Conservation (phyloP, 2,329 filamentous ascomycete genomes). For the Rutstroemia sp. region DNA sequence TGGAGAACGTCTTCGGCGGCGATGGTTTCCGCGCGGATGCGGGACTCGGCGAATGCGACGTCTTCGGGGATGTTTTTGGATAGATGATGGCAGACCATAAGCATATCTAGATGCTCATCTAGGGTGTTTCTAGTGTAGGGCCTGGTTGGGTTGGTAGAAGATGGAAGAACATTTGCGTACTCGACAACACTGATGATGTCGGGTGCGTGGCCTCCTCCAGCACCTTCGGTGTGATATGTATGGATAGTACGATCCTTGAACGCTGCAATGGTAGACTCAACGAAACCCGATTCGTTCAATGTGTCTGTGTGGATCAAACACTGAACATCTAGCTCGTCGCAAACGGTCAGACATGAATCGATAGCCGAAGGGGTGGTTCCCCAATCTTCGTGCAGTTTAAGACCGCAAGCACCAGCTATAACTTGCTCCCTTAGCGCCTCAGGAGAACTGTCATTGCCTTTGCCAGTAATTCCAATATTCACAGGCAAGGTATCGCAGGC, state of each 20-base stretch:
- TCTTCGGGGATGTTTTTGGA: conserved; percentile 92
- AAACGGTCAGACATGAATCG: conserved; percentile 76
- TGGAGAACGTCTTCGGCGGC: conserved; percentile 94
- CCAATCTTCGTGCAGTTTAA: conserved; percentile 97
- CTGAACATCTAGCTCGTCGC: conserved; percentile 87
- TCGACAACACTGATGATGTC: conserved; percentile 95
- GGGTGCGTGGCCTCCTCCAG: conserved; percentile 87
- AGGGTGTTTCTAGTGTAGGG: conserved; percentile 89
- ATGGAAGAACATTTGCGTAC: conserved; percentile 79
- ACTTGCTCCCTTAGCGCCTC: conserved; percentile 71
- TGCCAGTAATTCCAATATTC: conserved; percentile 86
- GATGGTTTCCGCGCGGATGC: conserved; percentile 93
- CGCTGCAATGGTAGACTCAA: conserved; percentile 80
- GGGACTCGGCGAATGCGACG: conserved; percentile 87
- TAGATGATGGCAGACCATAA: conserved; percentile 96
- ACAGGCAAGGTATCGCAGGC: conserved; percentile 74
- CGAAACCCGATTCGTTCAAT: conserved; percentile 94
- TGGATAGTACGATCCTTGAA: conserved; percentile 86
- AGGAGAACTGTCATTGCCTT: conserved; percentile 78
- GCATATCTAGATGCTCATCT: conserved; percentile 95
- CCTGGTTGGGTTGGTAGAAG: conserved; percentile 84
- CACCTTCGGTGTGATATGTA: conserved; percentile 95
- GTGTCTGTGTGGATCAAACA: conserved; percentile 95
- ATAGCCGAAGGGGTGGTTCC: conserved; percentile 86
- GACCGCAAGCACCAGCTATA: conserved; percentile 74